Percentiles rank a stretch among this genome's conserved stretches.
These are phyloP conservation scores for Angophora floribunda DNA, from an alignment of 345 rosid species.

Conservation along the genomic window DNA sequence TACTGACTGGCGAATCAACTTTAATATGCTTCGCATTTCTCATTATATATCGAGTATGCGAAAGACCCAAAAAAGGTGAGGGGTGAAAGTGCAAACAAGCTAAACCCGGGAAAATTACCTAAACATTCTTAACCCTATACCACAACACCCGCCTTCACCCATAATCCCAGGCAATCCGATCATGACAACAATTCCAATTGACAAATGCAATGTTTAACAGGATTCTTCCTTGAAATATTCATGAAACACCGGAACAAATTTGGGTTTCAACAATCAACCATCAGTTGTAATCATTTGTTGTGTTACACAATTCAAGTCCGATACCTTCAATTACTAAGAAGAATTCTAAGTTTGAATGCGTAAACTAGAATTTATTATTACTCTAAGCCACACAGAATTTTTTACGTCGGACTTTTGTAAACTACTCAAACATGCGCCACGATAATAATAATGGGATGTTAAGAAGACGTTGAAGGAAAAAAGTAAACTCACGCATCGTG, in stretches of 20 bases:
- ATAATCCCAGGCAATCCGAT: neutral
- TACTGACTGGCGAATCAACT: neutral
- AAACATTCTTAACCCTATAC: too few relatives aligned
- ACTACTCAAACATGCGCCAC: neutral
- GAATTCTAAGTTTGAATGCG: neutral
- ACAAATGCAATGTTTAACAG: neutral
- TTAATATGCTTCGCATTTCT: neutral
- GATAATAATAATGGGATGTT: neutral
- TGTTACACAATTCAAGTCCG: accelerated
- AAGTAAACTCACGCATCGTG: neutral
- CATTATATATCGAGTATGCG: neutral
- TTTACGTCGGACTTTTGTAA: neutral
- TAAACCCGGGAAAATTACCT: neutral
- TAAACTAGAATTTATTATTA: neutral
- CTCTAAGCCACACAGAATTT: neutral
- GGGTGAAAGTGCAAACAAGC: neutral
- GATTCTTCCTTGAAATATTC: neutral
- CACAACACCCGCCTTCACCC: neutral
- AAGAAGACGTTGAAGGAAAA: neutral
- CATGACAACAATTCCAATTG: neutral
- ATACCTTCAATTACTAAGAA: neutral
- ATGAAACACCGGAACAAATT: too few relatives aligned
- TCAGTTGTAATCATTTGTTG: neutral
- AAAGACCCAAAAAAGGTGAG: neutral
- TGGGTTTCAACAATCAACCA: neutral